phyloP scores from a whole-genome alignment of 2,329 filamentous ascomycete species.

The Hypoxylon sp. region DNA sequence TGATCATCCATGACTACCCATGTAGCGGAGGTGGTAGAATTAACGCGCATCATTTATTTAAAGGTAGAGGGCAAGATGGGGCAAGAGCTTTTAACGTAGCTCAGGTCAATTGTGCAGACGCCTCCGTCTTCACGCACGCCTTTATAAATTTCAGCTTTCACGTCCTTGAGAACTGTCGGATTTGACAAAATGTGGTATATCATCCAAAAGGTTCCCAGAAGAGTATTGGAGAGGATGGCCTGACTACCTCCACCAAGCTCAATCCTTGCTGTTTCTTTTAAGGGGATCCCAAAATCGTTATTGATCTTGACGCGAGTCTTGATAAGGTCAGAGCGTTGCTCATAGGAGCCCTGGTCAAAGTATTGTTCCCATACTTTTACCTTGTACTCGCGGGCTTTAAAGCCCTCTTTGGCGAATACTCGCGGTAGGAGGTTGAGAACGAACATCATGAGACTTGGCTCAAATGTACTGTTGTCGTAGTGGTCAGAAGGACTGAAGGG shows the following conservation, averaged over 20 bases:
- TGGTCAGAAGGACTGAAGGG: not conserved
- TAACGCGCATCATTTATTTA: slow-evolving; percentile 29
- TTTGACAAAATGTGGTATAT: slow-evolving; percentile 39
- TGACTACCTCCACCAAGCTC: slow-evolving; percentile 25
- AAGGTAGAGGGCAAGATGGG: slow-evolving; percentile 42
- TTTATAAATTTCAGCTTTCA: slow-evolving; percentile 19
- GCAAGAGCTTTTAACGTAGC: slow-evolving; percentile 33
- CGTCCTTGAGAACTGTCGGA: slow-evolving; percentile 49
- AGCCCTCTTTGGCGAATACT: slow-evolving; percentile 24
- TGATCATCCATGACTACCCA: slow-evolving; percentile 37
- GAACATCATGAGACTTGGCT: slow-evolving; percentile 39
- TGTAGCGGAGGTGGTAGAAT: slow-evolving; percentile 17
- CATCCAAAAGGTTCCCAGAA: slow-evolving; percentile 38
- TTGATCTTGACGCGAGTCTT: slow-evolving; percentile 18
- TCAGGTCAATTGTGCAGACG: slow-evolving; percentile 24
- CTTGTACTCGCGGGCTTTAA: slow-evolving; percentile 41
- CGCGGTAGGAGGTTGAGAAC: slow-evolving; percentile 27
- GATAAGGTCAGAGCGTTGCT: slow-evolving; percentile 13
- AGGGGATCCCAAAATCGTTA: slow-evolving; percentile 23
- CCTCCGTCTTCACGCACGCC: slow-evolving; percentile 18
- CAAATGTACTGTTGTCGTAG: slow-evolving; percentile 28
- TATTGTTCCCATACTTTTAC: slow-evolving; percentile 35
- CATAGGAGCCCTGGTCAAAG: slow-evolving; percentile 28
- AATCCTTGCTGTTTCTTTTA: slow-evolving; percentile 31
- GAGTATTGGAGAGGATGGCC: slow-evolving; percentile 31